Conservation (phyloP, 2,329 filamentous ascomycete genomes). For the Pseudopithomyces chartarum region DNA sequence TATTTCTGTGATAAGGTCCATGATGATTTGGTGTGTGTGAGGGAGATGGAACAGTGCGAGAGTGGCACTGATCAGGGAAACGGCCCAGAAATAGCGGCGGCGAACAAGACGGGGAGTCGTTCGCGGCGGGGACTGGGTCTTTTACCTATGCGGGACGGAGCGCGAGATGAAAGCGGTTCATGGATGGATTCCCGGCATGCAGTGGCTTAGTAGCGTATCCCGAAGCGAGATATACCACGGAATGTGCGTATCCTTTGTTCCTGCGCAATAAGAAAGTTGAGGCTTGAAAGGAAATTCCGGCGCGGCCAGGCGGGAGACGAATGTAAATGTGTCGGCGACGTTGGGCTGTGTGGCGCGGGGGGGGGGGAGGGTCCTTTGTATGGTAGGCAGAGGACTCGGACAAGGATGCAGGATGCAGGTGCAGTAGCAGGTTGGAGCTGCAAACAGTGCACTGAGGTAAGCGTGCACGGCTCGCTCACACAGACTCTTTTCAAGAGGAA, state of each 20-base stretch:
- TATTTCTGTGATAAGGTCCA: conserved; percentile 8
- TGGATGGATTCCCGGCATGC: conserved; percentile 7
- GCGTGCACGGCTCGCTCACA: neutral
- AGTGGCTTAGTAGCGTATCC: conserved; percentile 6
- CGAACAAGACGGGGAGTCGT: neutral
- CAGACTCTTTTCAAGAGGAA: too few relatives aligned
- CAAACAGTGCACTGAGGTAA: neutral
- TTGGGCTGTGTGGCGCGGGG: neutral
- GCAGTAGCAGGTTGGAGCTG: conserved; percentile 1
- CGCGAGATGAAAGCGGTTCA: conserved; percentile 14
- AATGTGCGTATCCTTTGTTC: conserved; percentile 8
- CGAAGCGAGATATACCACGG: conserved; percentile 10
- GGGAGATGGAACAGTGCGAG: neutral
- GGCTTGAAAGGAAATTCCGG: neutral
- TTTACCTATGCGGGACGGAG: conserved; percentile 8
- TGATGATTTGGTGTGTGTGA: neutral
- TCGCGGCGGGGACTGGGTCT: conserved; percentile 4
- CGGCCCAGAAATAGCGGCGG: neutral
- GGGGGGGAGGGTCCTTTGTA: conserved; percentile 4
- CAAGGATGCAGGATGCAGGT: neutral
- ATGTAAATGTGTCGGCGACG: neutral
- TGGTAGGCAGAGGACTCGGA: neutral
- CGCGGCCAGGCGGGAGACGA: neutral
- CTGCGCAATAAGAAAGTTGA: neutral
- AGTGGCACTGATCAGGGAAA: neutral